These are phyloP conservation scores for Blastocladiella britannica DNA, from an alignment of 192 early-diverging fungal genomes.

Conservation along the genomic window DNA sequence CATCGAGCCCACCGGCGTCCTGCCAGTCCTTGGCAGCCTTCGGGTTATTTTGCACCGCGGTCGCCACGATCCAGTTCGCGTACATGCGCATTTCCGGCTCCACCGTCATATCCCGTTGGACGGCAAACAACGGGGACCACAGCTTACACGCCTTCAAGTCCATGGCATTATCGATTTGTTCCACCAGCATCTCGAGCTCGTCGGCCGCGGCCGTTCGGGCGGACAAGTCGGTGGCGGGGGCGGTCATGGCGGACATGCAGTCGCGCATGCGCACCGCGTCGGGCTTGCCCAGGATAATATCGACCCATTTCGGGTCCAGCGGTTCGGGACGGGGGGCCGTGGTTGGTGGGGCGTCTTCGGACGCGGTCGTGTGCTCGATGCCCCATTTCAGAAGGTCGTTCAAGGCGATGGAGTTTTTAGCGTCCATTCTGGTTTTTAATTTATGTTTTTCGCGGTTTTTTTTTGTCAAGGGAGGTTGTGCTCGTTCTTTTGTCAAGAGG, in stretches of 20 bases:
- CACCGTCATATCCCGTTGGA: constrained; percentile 5
- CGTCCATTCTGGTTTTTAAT: no score
- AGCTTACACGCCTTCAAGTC: constrained; percentile 27
- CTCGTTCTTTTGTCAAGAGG: no score
- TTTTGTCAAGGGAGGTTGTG: no score
- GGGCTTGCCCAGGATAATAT: constrained; percentile 34
- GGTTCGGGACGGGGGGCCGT: neutral
- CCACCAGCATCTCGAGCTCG: constrained; percentile 36
- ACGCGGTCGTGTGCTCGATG: constrained; percentile 15
- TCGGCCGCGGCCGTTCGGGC: constrained; percentile 26
- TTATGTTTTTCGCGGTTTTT: no score
- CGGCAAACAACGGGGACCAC: constrained; percentile 21
- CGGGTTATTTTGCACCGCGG: constrained; percentile 35
- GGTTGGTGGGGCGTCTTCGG: constrained; percentile 10
- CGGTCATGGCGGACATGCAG: constrained; percentile 18
- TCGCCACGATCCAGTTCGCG: constrained; percentile 32
- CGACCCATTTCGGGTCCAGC: constrained; percentile 39
- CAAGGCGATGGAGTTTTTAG: constrained; percentile 13
- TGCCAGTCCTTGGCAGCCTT: constrained; percentile 16
- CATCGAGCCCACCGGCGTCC: neutral
- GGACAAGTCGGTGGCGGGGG: constrained; percentile 8
- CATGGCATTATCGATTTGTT: constrained; percentile 38
- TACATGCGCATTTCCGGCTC: constrained; percentile 15
- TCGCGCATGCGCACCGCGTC: constrained; percentile 35
- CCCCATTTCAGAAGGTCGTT: constrained; percentile 27